Evolutionary conservation across 2,329 filamentous ascomycete genomes (phyloP).

Genomic region (Rhytidhysteron rufulum): DNA sequence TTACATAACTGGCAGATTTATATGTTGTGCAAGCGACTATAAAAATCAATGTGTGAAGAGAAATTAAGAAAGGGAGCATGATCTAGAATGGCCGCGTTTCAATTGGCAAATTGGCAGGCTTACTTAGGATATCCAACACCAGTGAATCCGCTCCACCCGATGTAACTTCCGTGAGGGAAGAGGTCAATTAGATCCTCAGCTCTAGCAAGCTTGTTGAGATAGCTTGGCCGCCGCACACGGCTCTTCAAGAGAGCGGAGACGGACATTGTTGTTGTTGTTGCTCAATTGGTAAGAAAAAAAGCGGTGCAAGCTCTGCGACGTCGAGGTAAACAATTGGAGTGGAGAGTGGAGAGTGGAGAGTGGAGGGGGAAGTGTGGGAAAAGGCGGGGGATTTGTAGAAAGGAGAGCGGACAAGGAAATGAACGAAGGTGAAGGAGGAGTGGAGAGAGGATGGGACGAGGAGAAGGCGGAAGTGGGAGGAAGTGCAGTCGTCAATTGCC

Average conservation of each 20-base stretch:
- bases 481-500: too few species aligned
- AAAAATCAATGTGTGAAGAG: too few species aligned
- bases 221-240: slow-evolving; percentile 69
- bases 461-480: background rate
- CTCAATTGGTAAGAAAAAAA: background rate
- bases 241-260: slow-evolving; percentile 73
- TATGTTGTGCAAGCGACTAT: too few species aligned
- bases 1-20: too few species aligned
- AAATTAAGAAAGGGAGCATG: too few species aligned
- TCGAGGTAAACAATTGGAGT: background rate
- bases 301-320: background rate
- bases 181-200: slow-evolving; percentile 75
- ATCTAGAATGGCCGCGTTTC: too few species aligned
- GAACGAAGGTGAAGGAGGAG: background rate
- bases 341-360: too few species aligned
- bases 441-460: background rate
- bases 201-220: slow-evolving; percentile 75
- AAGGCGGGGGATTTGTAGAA: too few species aligned
- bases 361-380: too few species aligned
- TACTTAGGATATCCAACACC: slow-evolving; percentile 87
- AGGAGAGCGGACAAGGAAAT: background rate
- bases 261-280: slow-evolving; percentile 39
- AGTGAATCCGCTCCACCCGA: slow-evolving; percentile 90
- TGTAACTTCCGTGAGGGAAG: slow-evolving; percentile 81
- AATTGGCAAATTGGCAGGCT: too few species aligned